Evolutionary conservation across 768 basidiomycete genomes (phyloP).

Genomic region (Steccherinum ochraceum): DNA sequence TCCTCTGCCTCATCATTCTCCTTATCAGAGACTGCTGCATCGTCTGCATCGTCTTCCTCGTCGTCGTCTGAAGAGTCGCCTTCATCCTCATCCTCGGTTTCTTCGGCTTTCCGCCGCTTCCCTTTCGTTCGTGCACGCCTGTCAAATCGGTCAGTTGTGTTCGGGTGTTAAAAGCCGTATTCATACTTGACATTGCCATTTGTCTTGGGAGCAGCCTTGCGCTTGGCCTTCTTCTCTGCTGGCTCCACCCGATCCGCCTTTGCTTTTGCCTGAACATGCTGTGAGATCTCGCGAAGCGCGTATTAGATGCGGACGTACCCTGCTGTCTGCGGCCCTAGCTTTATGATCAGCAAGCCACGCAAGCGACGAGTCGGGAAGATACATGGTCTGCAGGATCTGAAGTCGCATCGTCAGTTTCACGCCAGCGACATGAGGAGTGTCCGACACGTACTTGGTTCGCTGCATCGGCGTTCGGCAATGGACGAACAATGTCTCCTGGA

Average conservation of each 20-base stretch:
- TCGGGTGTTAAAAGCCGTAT: background rate
- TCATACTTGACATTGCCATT: constrained; percentile 48
- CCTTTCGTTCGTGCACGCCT: constrained; percentile 19
- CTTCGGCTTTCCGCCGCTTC: constrained; percentile 21
- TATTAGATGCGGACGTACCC: constrained; percentile 9
- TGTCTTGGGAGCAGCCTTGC: constrained; percentile 28
- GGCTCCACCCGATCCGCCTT: constrained; percentile 51
- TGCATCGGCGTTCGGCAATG: constrained; percentile 59
- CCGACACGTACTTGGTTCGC: constrained; percentile 46
- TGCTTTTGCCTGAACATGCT: constrained; percentile 43
- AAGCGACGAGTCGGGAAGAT: constrained; percentile 55
- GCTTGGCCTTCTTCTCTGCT: constrained; percentile 40
- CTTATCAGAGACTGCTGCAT: constrained; percentile 1
- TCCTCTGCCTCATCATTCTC: background rate
- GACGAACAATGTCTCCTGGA: constrained; percentile 75
- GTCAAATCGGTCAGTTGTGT: too few species aligned
- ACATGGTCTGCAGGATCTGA: constrained; percentile 63
- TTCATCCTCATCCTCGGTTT: constrained; percentile 18
- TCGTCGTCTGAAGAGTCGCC: constrained; percentile 13
- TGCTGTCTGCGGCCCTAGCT: constrained; percentile 22
- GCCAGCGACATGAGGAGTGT: background rate
- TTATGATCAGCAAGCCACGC: constrained; percentile 51
- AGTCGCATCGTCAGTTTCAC: background rate
- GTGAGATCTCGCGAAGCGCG: too few species aligned
- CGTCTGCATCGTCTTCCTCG: constrained; percentile 13